Base-by-base conservation (phyloP, 768 basidiomycete genomes). In the Lactarius pseudohatsudake region DNA sequence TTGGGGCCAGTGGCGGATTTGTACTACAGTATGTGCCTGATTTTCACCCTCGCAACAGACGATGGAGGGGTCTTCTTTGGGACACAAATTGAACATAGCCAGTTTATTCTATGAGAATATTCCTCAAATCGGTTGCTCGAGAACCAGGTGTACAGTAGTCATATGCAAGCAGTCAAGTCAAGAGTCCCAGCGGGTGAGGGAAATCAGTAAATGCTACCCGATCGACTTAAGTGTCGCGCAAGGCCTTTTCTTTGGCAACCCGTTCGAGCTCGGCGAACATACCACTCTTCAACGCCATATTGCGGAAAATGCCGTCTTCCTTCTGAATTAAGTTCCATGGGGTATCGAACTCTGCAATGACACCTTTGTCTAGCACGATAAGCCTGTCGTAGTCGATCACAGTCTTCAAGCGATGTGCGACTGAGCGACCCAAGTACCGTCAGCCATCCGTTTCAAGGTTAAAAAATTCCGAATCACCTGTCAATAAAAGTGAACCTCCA, bases 321-420 rank as follows among this genome's bases (percentile, higher is more conserved):
- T 79, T 79, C 55, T 77, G 72, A 60, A 83, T 82, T 36, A 86
- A 72, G 61, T 80, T 81, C 67, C 77, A 76, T 3, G 85, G 85
- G 22, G 84, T 84, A 69, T 85, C 85, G 62, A 83, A 82, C 71
- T 81, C 81, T 15, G 73, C 77, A 28, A 81, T 69, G 64, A 74
- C 68, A 73, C 88, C 86, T 66, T 86, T 85, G 78, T 94, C 91
- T n/a, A 94, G 78, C 9, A 94, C 87, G 66, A 94, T 82, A 66
- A 95, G 76, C 36, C 88, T 80, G 76, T 90, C 88, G 71, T 95
- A 88, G 76, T 95, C 90, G 66, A 91, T 90, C 62, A 93, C 85
- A 1, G 91, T 92, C 61, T 84, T 81, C 65, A 92, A 76, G 47
- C 91, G 83, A 75, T 92, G 90, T 0, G 90, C 90, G 59, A 92